Evolutionary conservation across 345 rosid genomes (phyloP).

Genomic region (Gossypium herbaceum): DNA sequence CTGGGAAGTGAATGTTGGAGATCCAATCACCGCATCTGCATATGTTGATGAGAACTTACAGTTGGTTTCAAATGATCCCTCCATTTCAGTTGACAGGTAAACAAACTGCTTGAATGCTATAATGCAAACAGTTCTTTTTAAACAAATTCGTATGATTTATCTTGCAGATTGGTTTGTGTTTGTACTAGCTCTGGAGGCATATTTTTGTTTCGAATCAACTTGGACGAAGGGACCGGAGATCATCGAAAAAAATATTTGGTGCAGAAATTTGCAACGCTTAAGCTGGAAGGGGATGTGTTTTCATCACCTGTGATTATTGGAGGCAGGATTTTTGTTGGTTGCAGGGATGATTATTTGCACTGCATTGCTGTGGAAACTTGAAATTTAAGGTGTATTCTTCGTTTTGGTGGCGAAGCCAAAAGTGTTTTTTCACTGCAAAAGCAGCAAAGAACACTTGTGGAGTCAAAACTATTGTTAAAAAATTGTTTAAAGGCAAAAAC

Average conservation of each 20-base stretch:
- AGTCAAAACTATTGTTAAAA: no score
- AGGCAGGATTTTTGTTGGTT: conserved; percentile 84
- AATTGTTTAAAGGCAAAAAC: no score
- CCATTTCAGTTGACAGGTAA: conserved; percentile 54
- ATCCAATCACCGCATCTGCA: conserved; percentile 80
- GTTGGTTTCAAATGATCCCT: conserved; percentile 34
- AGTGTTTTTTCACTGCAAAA: no score
- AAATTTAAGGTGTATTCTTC: neutral
- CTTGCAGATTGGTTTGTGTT: conserved; percentile 69
- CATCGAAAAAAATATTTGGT: conserved; percentile 31
- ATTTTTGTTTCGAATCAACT: conserved; percentile 44
- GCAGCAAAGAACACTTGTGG: no score
- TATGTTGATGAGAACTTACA: conserved; percentile 72
- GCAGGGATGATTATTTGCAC: conserved; percentile 74
- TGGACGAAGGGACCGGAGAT: conserved; percentile 22
- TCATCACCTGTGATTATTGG: conserved; percentile 93
- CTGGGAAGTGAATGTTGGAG: conserved; percentile 72
- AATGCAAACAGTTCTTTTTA: neutral
- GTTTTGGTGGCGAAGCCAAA: no score
- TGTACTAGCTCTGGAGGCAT: conserved; percentile 66
- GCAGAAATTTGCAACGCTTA: conserved; percentile 47
- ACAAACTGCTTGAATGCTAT: neutral
- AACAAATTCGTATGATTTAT: neutral
- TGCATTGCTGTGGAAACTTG: conserved; percentile 48
- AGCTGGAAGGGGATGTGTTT: conserved; percentile 67